Base-by-base conservation (phyloP, 2,329 filamentous ascomycete species). In the Arthrobotrys entomopaga region DNA sequence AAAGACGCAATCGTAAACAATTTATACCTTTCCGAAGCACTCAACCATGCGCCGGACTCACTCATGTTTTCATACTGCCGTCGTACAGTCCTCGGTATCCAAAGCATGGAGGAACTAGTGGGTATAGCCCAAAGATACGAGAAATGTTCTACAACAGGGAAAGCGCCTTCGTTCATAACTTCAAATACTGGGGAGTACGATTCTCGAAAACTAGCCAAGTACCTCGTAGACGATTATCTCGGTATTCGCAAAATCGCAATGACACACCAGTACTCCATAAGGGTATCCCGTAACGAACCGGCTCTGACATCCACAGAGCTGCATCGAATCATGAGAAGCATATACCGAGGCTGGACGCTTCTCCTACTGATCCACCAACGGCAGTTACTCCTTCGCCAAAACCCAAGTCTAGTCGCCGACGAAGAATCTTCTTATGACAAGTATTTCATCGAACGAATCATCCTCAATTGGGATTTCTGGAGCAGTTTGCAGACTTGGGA, bases 191-290 rank as follows among this genome's bases (percentile, higher is more conserved):
- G n/a, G 13, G 19, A 6, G 22, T 56, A 57, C 19, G 43, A 65
- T 22, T 61, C 61, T 2, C 29, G 29, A 56, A 56, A 20, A 10
- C 24, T 60, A n/a, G n/a, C n/a, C 8, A 52, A 34, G 11, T 40
- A 56, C n/a, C 49, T 73, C 3, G 49, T 65, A 11, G 26, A 65
- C 15, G 67, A 73, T 19, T 73, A 73, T 49, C 19, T 54, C 8
- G 67, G 67, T 8, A 73, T 73, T 38, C 60, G 67, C 19, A 65
- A 42, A 19, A 73, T 73, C 24, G 67, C 67, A 22, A 26, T 60
- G 13, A 29, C 67, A 40, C 49, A 73, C 16, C 60, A 73, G 24
- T 56, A 60, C 34, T 34, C 46, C 8, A 54, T 38, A 7, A 24
- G 67, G 8, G 16, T 16, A 19, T 50, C 48, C 15, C 48, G 60